phyloP scores from a whole-genome alignment of 371 early-diverging fungal genomes.

The Dichotomocladium elegans region DNA sequence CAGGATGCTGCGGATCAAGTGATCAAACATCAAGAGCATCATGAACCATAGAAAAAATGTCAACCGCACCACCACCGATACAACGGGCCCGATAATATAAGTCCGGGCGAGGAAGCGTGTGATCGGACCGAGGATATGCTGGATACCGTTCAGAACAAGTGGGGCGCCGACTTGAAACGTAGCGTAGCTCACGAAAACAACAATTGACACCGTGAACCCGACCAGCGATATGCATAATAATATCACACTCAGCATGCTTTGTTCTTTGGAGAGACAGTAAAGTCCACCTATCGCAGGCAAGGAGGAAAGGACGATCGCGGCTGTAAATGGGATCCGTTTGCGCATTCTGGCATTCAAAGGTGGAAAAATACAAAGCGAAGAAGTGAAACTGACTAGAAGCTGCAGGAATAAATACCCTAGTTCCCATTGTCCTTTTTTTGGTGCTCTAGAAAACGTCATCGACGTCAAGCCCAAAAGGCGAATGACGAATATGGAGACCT shows the following conservation, averaged over 20 bases:
- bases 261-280: slow-evolving; percentile 8
- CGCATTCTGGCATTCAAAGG: too few species aligned
- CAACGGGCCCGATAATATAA: slow-evolving; percentile 24
- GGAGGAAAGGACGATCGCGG: slow-evolving; percentile 4
- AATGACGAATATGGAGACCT: too few species aligned
- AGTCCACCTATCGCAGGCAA: slow-evolving; percentile 7
- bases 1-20: slow-evolving; percentile 24
- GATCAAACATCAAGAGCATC: slow-evolving; percentile 30
- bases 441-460: too few species aligned
- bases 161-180: slow-evolving; percentile 28
- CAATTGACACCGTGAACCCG: slow-evolving; percentile 17
- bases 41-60: slow-evolving; percentile 38
- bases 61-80: slow-evolving; percentile 23
- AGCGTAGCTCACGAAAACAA: slow-evolving; percentile 22
- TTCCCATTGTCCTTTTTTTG: too few species aligned
- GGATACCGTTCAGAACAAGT: slow-evolving; percentile 11
- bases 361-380: too few species aligned
- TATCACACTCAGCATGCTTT: slow-evolving; percentile 1
- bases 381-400: too few species aligned
- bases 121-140: slow-evolving; percentile 21
- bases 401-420: too few species aligned
- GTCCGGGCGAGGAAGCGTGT: slow-evolving; percentile 19
- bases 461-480: too few species aligned
- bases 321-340: too few species aligned
- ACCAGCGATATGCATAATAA: slow-evolving; percentile 7